These are phyloP conservation scores for Alternaria consortialis DNA, from an alignment of 2,329 filamentous ascomycete genomes.

Conservation along the genomic window DNA sequence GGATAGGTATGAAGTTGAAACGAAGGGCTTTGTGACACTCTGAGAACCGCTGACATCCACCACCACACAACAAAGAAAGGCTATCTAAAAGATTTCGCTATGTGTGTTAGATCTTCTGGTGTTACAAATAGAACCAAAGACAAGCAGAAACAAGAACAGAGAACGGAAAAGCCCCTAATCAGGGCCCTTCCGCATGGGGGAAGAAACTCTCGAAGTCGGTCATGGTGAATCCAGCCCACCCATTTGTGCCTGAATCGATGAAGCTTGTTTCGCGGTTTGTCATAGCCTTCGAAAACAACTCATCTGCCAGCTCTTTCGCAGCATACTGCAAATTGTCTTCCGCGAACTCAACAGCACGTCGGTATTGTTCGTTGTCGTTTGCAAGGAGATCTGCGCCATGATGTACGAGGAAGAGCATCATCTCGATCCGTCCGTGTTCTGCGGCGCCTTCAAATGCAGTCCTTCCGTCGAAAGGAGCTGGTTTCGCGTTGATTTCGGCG, in stretches of 20 bases:
- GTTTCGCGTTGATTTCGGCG: not conserved
- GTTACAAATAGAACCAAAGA: too few relatives aligned
- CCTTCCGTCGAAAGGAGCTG: not conserved
- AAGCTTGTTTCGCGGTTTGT: too few relatives aligned
- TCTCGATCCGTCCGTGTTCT: constrained; percentile 41
- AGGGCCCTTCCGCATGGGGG: too few relatives aligned
- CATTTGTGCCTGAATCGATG: not conserved
- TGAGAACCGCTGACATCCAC: too few relatives aligned
- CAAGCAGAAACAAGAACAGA: too few relatives aligned
- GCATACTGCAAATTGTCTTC: not conserved
- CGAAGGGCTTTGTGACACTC: too few relatives aligned
- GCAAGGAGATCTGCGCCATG: not conserved
- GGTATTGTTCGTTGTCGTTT: not conserved
- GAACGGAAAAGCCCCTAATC: too few relatives aligned
- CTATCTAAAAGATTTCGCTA: too few relatives aligned
- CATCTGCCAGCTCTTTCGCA: not conserved
- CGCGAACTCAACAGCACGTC: not conserved
- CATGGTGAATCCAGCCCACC: not conserved
- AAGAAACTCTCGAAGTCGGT: too few relatives aligned
- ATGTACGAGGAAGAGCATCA: constrained; percentile 21
- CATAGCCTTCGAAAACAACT: not conserved
- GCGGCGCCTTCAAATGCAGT: constrained; percentile 40
- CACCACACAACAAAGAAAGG: too few relatives aligned
- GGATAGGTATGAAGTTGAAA: too few relatives aligned
- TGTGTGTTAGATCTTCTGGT: too few relatives aligned